These are phyloP conservation scores for Xanthoconium purpureum DNA, from an alignment of 768 basidiomycete genomes.

Conservation along the genomic window DNA sequence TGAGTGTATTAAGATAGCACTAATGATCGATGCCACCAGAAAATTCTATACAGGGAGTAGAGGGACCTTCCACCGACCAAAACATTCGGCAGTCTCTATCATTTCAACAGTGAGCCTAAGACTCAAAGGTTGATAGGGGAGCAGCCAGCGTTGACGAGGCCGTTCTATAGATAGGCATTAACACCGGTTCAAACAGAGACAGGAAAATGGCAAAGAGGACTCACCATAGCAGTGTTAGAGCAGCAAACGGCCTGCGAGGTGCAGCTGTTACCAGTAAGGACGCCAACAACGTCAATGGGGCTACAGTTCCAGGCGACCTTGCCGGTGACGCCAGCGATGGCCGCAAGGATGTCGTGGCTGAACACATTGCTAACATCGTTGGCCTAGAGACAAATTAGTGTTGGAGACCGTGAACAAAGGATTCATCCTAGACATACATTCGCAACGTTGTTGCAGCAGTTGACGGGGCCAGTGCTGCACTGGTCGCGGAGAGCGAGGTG, in stretches of 20 bases:
- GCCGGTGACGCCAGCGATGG: not conserved
- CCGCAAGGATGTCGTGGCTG: too few relatives aligned
- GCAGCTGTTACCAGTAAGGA: not conserved
- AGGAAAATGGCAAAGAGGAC: not conserved
- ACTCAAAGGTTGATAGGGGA: not conserved
- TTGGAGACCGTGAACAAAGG: not conserved
- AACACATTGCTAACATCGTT: not conserved
- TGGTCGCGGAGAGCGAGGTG: not conserved
- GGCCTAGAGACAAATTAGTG: not conserved
- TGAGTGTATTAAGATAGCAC: not conserved
- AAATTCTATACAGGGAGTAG: not conserved
- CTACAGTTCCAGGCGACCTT: not conserved
- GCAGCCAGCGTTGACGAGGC: not conserved
- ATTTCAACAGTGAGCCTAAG: too few relatives aligned
- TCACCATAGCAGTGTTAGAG: not conserved
- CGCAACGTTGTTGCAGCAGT: constrained; percentile 16
- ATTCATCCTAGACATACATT: not conserved
- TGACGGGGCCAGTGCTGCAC: constrained; percentile 9
- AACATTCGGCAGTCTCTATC: not conserved
- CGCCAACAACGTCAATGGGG: not conserved
- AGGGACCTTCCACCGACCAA: not conserved
- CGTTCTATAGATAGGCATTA: not conserved
- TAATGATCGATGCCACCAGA: not conserved
- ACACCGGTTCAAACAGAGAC: not conserved
- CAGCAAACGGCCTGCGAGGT: not conserved